Evolutionary conservation across 108 stramenopile species (phyloP).

Genomic region (Cylindrotheca closterium): DNA sequence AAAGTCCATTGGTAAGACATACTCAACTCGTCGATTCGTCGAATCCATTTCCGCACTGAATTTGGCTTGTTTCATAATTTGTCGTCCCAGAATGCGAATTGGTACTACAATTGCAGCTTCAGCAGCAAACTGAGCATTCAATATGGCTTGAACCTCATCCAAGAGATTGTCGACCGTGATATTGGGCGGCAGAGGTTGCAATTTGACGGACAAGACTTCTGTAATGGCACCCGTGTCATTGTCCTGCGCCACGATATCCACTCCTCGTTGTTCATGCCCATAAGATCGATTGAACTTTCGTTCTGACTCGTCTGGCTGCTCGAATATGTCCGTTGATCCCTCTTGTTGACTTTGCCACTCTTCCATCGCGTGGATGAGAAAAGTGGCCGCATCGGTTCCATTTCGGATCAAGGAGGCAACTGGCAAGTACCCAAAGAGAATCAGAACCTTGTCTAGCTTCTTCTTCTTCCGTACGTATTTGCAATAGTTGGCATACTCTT

Average conservation of each 20-base stretch:
- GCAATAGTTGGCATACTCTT: slow-evolving; percentile 51
- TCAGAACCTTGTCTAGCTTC: slow-evolving; percentile 53
- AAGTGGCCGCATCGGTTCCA: slow-evolving; percentile 60
- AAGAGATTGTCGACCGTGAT: slow-evolving; percentile 37
- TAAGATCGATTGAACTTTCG: slow-evolving; percentile 74
- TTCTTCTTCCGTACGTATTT: slow-evolving; percentile 35
- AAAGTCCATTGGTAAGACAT: slow-evolving; percentile 69
- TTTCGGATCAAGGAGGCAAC: slow-evolving; percentile 14
- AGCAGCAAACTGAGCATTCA: slow-evolving; percentile 23
- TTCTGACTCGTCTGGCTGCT: not conserved
- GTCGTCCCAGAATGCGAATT: slow-evolving; percentile 69
- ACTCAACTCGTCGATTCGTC: slow-evolving; percentile 69
- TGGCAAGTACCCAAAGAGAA: slow-evolving; percentile 76
- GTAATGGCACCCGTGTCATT: slow-evolving; percentile 59
- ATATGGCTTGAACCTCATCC: slow-evolving; percentile 35
- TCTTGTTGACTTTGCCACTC: slow-evolving; percentile 27
- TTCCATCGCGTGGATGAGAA: slow-evolving; percentile 54
- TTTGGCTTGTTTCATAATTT: slow-evolving; percentile 38
- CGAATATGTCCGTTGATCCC: slow-evolving; percentile 14
- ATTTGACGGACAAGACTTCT: slow-evolving; percentile 57
- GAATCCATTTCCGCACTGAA: slow-evolving; percentile 85
- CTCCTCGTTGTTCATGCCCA: slow-evolving; percentile 42
- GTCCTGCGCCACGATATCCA: slow-evolving; percentile 62
- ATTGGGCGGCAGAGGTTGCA: slow-evolving; percentile 38
- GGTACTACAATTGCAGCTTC: slow-evolving; percentile 11